Percentiles rank a stretch among this genome's conserved stretches.
phyloP scores from a whole-genome alignment of 495 filamentous ascomycete genomes.

The Sphaerosporella brunnea region DNA sequence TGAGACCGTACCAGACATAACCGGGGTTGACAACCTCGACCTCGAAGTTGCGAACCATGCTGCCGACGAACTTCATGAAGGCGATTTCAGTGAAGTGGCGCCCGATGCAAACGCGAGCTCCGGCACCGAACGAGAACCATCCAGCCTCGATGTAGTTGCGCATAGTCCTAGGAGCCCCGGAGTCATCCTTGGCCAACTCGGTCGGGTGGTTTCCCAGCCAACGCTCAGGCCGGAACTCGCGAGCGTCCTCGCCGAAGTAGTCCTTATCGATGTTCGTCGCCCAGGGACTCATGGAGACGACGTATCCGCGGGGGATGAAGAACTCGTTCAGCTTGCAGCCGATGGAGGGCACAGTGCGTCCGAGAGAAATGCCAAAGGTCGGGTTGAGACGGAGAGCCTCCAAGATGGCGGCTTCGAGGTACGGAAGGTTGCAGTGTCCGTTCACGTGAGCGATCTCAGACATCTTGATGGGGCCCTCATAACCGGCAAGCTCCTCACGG shows the following conservation, averaged over 20 bases:
- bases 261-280: constrained; percentile 20
- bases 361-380: constrained; percentile 14
- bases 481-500: constrained; percentile 14
- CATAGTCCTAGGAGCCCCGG: constrained; percentile 14
- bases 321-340: constrained; percentile 25
- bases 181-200: constrained; percentile 9
- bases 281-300: constrained; percentile 21
- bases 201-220: constrained; percentile 26
- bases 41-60: constrained; percentile 15
- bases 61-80: constrained; percentile 17
- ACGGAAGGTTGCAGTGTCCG: constrained; percentile 14
- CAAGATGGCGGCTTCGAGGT: constrained; percentile 19
- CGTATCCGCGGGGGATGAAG: constrained; percentile 22
- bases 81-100: constrained; percentile 18
- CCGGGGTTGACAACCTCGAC: constrained; percentile 13
- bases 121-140: constrained; percentile 22
- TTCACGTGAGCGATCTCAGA: constrained; percentile 7
- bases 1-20: constrained; percentile 3
- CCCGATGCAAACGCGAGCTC: constrained; percentile 20
- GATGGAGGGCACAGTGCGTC: constrained; percentile 17
- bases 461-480: neutral
- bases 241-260: constrained; percentile 25
- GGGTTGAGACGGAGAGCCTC: constrained; percentile 20
- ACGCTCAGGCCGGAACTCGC: constrained; percentile 23
- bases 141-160: constrained; percentile 22